Conservation (phyloP, 257 asterid genomes). For the Fraxinus americana region DNA sequence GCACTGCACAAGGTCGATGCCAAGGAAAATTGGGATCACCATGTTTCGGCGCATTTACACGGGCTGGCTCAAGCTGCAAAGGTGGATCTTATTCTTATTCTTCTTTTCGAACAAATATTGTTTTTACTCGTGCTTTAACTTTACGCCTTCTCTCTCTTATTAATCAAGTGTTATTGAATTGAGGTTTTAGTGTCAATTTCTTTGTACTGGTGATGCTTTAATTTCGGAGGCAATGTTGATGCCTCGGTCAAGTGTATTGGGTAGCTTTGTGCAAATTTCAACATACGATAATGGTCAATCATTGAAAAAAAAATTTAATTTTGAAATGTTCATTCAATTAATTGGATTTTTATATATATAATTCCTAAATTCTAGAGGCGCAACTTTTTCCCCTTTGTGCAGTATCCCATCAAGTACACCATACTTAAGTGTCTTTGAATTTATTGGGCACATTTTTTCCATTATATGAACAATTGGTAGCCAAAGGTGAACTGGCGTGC, state of each 20-base stretch:
- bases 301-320: background rate
- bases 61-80: conserved; percentile 59
- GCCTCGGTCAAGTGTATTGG: conserved; percentile 17
- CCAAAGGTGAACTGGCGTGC: conserved; percentile 14
- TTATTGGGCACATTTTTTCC: background rate
- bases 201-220: conserved; percentile 18
- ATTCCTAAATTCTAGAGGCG: background rate
- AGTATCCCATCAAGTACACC: background rate
- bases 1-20: conserved; percentile 47
- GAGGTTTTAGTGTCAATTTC: conserved; percentile 11
- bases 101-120: background rate
- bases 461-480: conserved; percentile 15
- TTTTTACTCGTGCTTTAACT: conserved; percentile 21
- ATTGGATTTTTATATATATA: background rate
- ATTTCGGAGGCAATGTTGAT: conserved; percentile 34
- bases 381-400: background rate
- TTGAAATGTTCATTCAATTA: background rate
- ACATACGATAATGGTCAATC: conserved; percentile 5
- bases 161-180: background rate
- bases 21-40: conserved; percentile 55
- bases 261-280: conserved; percentile 5
- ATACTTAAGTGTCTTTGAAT: conserved; percentile 2
- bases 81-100: conserved; percentile 37
- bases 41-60: conserved; percentile 40
- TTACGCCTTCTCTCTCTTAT: conserved; percentile 22